Base-by-base conservation (phyloP, 768 basidiomycete genomes). In the Kwoniella mangroviensis region DNA sequence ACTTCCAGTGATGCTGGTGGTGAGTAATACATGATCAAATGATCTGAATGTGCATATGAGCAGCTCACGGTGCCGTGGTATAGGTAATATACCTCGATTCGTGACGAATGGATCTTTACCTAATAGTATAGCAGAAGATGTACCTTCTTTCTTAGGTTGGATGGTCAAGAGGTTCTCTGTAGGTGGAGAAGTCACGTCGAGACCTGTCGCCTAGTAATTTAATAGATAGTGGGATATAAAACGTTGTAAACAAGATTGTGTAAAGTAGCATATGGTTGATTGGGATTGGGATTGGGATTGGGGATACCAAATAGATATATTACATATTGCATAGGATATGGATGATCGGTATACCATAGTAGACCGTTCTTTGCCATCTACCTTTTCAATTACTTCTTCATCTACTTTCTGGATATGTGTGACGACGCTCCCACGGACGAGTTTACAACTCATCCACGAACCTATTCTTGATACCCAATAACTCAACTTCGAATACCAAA, bases 401-500 rank as follows among this genome's bases (percentile, higher is more conserved):
- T 34, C 34, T 34, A 5, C 28, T 34, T 34, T 34, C 1, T 34
- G 34, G 0, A 34, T 34, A 34, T 34, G 34, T 34, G 55, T 49
- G 40, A 49, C 22, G 13, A 62, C 17, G 34, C 34, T 34, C 34
- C 34, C 1, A 34, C 17, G 12, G n/a, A 15, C 24, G 1, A 4
- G 57, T 19, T 26, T 69, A 79, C 4, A 80, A 72, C 68, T 81
- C 79, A 58, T 81, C 79, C 6, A 68, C 72, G 21, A 63, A 66
- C 17, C 82, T 70, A 69, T 82, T 83, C 64, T 90, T 86, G 75
- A 95, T 83, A 54, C 85, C 86, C n/a, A 90, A 84, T 28, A 96
- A 87, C 80, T 96, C 93, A 12, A 92, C 91, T 9, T 92, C 91
- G 84, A 97, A 96, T 21, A 93, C 89, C 28, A 96, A 86, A 7